A percentile compares a stretch with the other conserved stretches of the same genome.
phyloP scores from a whole-genome alignment of 306 rosid genomes.

The Acacia crassicarpa region DNA sequence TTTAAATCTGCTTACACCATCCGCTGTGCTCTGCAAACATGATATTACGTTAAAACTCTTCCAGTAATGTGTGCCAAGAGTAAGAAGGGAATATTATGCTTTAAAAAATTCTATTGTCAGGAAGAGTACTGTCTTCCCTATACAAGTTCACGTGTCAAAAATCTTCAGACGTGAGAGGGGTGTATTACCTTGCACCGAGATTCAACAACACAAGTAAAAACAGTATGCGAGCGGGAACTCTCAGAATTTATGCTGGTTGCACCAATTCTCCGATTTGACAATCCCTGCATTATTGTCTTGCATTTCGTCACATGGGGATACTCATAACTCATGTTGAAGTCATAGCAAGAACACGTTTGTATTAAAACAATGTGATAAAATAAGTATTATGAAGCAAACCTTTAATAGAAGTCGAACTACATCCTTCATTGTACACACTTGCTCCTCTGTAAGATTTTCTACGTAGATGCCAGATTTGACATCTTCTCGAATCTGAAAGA shows the following conservation, averaged over 20 bases:
- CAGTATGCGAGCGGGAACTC: conserved; percentile 99
- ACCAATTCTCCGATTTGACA: conserved; percentile 92
- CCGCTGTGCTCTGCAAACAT: conserved; percentile 67
- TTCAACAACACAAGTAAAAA: conserved; percentile 93
- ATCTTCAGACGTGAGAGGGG: conserved; percentile 17
- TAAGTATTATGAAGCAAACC: conserved; percentile 49
- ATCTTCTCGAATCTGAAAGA: conserved; percentile 90
- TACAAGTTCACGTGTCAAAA: conserved; percentile 13
- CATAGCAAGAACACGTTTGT: conserved; percentile 11
- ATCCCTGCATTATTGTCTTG: conserved; percentile 61
- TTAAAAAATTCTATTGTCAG: conserved; percentile 10
- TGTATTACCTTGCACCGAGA: conserved; percentile 85
- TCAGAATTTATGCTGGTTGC: conserved; percentile 96
- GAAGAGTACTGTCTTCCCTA: conserved; percentile 23
- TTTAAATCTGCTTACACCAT: conserved; percentile 86
- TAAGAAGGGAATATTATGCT: conserved; percentile 19
- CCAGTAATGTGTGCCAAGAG: conserved; percentile 16
- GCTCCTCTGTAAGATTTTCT: conserved; percentile 89
- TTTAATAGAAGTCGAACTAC: conserved; percentile 74
- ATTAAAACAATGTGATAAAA: conserved; percentile 1
- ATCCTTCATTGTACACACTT: conserved; percentile 68
- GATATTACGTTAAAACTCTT: conserved; percentile 32
- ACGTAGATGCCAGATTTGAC: conserved; percentile 99
- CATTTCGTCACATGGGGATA: neutral
- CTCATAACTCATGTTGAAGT: conserved; percentile 7